These are phyloP conservation scores for Eragrostis curvula DNA, from an alignment of 176 grass and related monocot species.

Conservation along the genomic window DNA sequence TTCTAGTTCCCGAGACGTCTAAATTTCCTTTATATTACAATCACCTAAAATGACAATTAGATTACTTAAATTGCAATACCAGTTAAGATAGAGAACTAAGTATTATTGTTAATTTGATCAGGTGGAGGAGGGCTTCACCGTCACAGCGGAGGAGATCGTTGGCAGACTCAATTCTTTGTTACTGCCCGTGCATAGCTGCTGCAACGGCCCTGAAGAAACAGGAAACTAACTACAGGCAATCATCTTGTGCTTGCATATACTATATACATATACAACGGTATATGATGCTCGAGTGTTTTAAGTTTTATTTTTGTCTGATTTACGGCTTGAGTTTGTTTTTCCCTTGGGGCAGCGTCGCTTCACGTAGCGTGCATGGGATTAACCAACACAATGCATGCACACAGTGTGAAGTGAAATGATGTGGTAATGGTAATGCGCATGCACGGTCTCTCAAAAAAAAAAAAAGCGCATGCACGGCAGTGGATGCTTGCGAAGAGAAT, in stretches of 20 bases:
- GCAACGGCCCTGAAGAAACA: constrained; percentile 18
- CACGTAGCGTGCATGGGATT: constrained; percentile 1
- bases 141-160: constrained; percentile 41
- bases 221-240: not conserved
- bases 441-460: too few relatives aligned
- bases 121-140: constrained; percentile 35
- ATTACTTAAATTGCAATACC: too few relatives aligned
- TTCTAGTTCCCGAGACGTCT: not conserved
- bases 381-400: not conserved
- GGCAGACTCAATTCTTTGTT: constrained; percentile 36
- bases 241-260: not conserved
- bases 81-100: not conserved
- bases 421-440: not conserved
- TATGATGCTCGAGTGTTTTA: not conserved
- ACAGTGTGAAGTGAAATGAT: too few relatives aligned
- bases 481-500: constrained; percentile 16
- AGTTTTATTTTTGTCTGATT: not conserved
- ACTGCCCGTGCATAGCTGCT: not conserved
- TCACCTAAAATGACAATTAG: not conserved
- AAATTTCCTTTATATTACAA: not conserved
- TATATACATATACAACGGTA: not conserved
- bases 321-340: not conserved
- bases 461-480: too few relatives aligned
- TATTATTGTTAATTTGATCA: constrained; percentile 1
- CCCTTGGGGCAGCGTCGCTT: not conserved